phyloP scores from a whole-genome alignment of 1,284 basidiomycete species.

The Puccinia novopanici region DNA sequence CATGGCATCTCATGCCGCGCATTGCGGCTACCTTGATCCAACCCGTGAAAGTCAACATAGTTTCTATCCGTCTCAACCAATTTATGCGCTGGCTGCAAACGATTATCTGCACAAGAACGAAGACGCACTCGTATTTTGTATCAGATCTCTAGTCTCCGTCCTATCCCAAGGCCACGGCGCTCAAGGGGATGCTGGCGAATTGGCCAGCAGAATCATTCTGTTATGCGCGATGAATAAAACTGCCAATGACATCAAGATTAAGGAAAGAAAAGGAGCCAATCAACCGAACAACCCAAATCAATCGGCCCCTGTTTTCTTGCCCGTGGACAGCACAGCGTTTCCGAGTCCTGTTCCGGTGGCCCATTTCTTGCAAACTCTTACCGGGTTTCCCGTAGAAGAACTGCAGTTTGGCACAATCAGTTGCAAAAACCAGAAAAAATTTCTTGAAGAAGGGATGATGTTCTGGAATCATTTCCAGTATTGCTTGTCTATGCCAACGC shows the following conservation, averaged over 20 bases:
- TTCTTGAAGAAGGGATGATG: slow-evolving; percentile 4
- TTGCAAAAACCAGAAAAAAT: not conserved
- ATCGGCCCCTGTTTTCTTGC: not conserved
- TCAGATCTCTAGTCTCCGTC: not conserved
- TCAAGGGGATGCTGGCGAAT: not conserved
- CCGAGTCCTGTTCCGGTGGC: not conserved
- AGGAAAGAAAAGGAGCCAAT: not conserved
- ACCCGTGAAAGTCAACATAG: not conserved
- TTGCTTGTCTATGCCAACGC: not conserved
- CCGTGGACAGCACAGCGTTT: not conserved
- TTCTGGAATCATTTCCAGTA: not conserved
- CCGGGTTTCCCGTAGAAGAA: too few relatives aligned
- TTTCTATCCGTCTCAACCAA: slow-evolving; percentile 10
- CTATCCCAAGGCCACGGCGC: not conserved
- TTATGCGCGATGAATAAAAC: slow-evolving; percentile 12
- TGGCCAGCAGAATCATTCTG: too few relatives aligned
- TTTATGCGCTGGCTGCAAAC: too few relatives aligned
- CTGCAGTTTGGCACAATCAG: too few relatives aligned
- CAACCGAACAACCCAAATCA: not conserved
- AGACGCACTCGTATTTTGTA: not conserved
- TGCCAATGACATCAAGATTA: not conserved
- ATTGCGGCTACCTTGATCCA: not conserved
- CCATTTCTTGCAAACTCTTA: not conserved
- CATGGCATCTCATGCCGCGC: not conserved
- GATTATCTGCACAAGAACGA: too few relatives aligned